phyloP scores from a whole-genome alignment of 108 stramenopile species.

The Aurantiochytrium sp. region DNA sequence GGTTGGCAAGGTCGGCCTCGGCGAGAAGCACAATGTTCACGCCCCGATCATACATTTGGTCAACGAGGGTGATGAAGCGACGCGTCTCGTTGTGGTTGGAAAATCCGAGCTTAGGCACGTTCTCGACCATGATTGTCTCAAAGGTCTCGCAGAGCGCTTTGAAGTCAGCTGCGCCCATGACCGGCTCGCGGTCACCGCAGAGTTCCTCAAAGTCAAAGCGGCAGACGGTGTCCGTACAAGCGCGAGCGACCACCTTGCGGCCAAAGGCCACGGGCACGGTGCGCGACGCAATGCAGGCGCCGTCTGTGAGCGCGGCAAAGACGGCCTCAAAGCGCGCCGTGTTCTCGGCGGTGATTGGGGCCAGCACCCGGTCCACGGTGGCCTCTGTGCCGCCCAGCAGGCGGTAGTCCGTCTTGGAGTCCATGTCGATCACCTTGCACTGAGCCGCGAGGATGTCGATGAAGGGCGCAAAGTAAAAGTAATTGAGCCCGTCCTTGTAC shows the following conservation, averaged over 20 bases:
- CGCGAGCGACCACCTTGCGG: neutral
- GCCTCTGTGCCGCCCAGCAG: neutral
- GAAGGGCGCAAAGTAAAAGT: slow-evolving; percentile 58
- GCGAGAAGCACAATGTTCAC: neutral
- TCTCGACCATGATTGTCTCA: neutral
- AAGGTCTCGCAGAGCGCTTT: neutral
- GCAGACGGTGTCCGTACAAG: neutral
- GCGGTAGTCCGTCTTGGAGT: neutral
- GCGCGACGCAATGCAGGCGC: neutral
- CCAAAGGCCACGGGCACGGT: slow-evolving; percentile 27
- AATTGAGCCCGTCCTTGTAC: slow-evolving; percentile 62
- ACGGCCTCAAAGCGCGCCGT: neutral
- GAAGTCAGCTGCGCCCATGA: slow-evolving; percentile 39
- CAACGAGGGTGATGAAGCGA: slow-evolving; percentile 62
- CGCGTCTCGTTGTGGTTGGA: slow-evolving; percentile 52
- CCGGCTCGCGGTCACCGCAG: slow-evolving; percentile 22
- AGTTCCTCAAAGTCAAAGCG: slow-evolving; percentile 34
- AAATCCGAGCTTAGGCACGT: slow-evolving; percentile 27
- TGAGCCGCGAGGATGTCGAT: slow-evolving; percentile 37
- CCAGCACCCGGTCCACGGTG: neutral
- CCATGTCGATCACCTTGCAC: neutral
- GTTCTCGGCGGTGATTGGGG: neutral
- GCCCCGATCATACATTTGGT: slow-evolving; percentile 59
- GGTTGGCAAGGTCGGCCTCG: neutral
- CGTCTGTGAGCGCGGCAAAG: neutral